Base-by-base conservation (phyloP, 2,329 filamentous ascomycete genomes). In the Trichoderma sp. region DNA sequence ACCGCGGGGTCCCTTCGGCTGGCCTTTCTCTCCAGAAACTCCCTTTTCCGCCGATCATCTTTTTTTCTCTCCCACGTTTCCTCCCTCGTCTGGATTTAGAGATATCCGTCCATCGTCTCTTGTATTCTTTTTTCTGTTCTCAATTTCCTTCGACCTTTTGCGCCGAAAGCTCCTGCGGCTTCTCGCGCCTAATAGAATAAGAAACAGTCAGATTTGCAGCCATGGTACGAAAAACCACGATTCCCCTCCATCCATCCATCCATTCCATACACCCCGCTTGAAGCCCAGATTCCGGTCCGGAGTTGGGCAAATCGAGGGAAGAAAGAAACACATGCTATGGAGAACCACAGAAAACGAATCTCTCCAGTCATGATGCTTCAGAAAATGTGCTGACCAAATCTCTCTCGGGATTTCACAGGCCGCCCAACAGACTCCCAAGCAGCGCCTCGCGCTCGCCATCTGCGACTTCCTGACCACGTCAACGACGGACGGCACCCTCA, bases 371-470 rank as follows among this genome's bases (percentile, higher is more conserved):
- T 18, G 43, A 51, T 51, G n/a, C 24, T 5, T 7, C 15, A n/a
- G 32, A 21, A 32, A 30, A 21, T 30, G 3, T 51, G 62, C 62
- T 66, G 28, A 61, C n/a, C 30, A 36, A n/a, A 30, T 15, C 15
- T 6, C 26, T 12, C 21, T 8, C 15, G 12, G 6, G 8, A 32
- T 1, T 21, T n/a, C 32, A 32, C 56, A 80, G 79, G 77, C 79
- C 63, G 74, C 84, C 73, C 82, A 77, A 71, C 77, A 85, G 57
- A 84, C 85, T 68, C 84, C 87, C 72, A 89, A 89, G 82, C 89
- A 99, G 89, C 94, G 95, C 84, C 92, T 99, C 75, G 96, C 96
- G 82, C 93, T 99, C 81, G 94, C 96, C 78, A 95, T 99, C 82
- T 94, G 97, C 86, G 94, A 98, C 85, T 99, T 97, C 86, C 92